Percentiles rank a stretch among this genome's conserved stretches.
Conservation (phyloP, 2,329 filamentous ascomycete species). For the Colletotrichum eleusines region DNA sequence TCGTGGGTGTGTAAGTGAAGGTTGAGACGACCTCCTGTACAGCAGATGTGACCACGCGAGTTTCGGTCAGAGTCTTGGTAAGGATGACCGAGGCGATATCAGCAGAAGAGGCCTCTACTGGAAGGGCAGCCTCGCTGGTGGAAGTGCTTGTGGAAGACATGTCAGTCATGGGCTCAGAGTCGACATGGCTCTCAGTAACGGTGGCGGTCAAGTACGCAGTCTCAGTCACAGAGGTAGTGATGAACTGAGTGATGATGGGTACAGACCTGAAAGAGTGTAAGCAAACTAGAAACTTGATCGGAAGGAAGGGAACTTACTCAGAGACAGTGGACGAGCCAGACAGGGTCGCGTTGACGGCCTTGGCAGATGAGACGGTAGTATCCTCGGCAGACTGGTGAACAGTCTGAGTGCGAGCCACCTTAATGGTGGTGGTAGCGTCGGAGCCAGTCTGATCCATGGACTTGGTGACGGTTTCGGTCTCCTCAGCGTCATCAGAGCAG, state of each 20-base stretch:
- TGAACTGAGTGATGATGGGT: conserved; percentile 27
- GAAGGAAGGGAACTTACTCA: conserved; percentile 19
- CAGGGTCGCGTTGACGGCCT: conserved; percentile 22
- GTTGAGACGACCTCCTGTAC: conserved; percentile 26
- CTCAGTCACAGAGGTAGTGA: conserved; percentile 38
- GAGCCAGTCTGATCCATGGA: conserved; percentile 6
- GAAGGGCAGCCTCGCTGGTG: conserved; percentile 12
- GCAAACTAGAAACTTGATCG: not conserved
- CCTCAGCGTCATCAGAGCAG: conserved; percentile 28
- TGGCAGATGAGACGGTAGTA: conserved; percentile 35
- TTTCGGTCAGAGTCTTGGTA: conserved; percentile 35
- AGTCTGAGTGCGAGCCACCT: conserved; percentile 33
- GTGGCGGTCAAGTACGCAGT: conserved; percentile 32
- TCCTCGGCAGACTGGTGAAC: conserved; percentile 25
- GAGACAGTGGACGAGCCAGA: conserved; percentile 6
- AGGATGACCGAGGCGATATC: conserved; percentile 26
- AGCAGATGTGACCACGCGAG: conserved; percentile 22
- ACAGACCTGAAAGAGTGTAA: conserved; percentile 13
- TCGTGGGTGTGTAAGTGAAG: conserved; percentile 30
- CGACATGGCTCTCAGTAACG: not conserved
- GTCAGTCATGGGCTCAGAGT: conserved; percentile 8
- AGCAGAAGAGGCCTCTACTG: conserved; percentile 19
- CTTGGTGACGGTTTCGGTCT: conserved; percentile 2
- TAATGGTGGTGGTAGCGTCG: conserved; percentile 25
- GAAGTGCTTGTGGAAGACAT: not conserved